Conservation (phyloP, 2,329 filamentous ascomycete species). For the Aspergillus sp. region DNA sequence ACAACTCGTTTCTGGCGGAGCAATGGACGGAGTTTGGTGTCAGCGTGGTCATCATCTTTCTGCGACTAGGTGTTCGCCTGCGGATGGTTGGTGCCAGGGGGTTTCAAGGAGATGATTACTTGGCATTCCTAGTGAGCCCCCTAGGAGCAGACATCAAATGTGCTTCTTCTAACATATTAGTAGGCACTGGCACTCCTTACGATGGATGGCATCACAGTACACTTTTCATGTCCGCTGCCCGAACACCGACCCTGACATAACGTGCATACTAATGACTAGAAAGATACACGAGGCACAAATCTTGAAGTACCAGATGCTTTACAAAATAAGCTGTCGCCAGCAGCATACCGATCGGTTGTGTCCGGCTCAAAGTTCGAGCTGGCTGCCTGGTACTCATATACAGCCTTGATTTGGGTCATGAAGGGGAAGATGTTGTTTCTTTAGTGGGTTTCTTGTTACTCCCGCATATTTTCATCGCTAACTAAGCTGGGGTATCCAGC, state of each 20-base stretch:
- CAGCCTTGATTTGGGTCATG: slow-evolving; percentile 5
- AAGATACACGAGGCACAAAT: slow-evolving; percentile 3
- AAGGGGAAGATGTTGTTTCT: slow-evolving; percentile 5
- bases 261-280: background rate
- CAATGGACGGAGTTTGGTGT: slow-evolving; percentile 3
- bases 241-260: no score
- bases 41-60: background rate
- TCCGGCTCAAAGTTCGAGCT: background rate
- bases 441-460: background rate
- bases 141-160: background rate
- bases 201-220: slow-evolving; percentile 3
- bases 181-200: background rate
- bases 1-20: slow-evolving; percentile 4
- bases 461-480: background rate
- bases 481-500: background rate
- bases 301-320: background rate
- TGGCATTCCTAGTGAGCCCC: slow-evolving; percentile 1
- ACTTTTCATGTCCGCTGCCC: background rate
- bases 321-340: background rate
- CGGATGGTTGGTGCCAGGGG: background rate
- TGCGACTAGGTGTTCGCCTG: slow-evolving; percentile 1
- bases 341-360: background rate
- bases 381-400: slow-evolving; percentile 6
- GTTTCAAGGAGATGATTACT: slow-evolving; percentile 5
- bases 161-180: background rate